Percentiles rank a stretch among this genome's conserved stretches.
Evolutionary conservation across 106 monocot species (phyloP).

Genomic region (Dioscorea alata): DNA sequence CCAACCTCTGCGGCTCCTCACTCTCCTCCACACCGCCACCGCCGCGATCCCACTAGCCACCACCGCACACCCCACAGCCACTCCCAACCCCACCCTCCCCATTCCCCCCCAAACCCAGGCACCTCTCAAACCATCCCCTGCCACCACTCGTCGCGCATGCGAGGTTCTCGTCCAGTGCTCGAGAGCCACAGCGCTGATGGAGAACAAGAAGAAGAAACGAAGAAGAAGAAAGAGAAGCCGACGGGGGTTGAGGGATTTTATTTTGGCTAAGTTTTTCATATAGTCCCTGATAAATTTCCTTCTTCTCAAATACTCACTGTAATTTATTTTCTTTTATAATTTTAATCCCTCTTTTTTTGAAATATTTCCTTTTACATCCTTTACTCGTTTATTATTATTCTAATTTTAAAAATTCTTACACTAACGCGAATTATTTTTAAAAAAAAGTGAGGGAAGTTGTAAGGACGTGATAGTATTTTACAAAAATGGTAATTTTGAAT

Average conservation of each 20-base stretch:
- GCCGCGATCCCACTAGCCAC: slow-evolving; percentile 54
- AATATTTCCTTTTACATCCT: too few species aligned
- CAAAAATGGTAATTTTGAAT: background rate
- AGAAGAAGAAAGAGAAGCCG: background rate
- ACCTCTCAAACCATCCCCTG: slow-evolving; percentile 7
- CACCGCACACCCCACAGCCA: slow-evolving; percentile 68
- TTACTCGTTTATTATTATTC: too few species aligned
- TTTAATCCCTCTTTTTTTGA: too few species aligned
- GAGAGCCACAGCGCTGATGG: too few species aligned
- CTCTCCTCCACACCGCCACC: slow-evolving; percentile 33
- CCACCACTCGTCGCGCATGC: background rate
- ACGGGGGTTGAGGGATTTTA: background rate
- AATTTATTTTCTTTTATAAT: too few species aligned
- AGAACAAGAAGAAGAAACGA: background rate
- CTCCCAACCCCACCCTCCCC: slow-evolving; percentile 41
- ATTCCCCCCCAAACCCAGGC: slow-evolving; percentile 16
- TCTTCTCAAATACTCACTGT: too few species aligned
- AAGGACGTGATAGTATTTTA: too few species aligned
- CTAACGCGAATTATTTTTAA: too few species aligned
- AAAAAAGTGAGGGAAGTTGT: too few species aligned
- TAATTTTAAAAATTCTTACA: too few species aligned
- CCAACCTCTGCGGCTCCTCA: slow-evolving; percentile 40
- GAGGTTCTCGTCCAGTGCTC: background rate
- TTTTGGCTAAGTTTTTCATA: background rate
- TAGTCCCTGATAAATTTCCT: too few species aligned